Conservation (phyloP, 768 basidiomycete genomes). For the Terana coerulea region DNA sequence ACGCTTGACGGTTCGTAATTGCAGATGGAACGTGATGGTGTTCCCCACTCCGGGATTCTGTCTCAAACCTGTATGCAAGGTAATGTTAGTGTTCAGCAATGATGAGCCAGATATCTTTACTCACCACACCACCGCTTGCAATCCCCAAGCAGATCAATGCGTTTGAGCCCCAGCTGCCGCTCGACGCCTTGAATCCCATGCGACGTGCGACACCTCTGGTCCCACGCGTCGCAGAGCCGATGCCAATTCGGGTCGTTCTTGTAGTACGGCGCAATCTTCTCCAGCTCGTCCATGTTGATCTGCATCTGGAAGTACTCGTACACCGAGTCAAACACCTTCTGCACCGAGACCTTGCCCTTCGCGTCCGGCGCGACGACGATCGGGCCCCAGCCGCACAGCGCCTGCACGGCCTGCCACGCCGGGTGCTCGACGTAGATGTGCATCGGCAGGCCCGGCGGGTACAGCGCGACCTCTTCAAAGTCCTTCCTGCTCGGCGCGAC, state of each 20-base stretch:
- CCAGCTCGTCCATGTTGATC: not conserved
- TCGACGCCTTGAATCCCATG: not conserved
- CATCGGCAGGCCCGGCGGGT: not conserved
- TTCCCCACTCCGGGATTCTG: no score
- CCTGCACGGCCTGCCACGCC: not conserved
- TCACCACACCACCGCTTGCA: slow-evolving; percentile 5
- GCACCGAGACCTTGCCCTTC: not conserved
- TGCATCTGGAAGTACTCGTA: not conserved
- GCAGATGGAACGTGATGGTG: no score
- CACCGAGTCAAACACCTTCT: not conserved
- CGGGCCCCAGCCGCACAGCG: not conserved
- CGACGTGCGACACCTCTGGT: not conserved
- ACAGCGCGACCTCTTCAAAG: not conserved
- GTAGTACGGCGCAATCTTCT: not conserved
- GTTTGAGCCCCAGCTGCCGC: not conserved
- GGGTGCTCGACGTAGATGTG: not conserved
- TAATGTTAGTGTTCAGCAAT: not conserved
- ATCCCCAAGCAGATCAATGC: slow-evolving; percentile 1
- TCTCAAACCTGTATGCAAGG: not conserved
- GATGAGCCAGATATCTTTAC: not conserved
- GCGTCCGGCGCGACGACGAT: not conserved
- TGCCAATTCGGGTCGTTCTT: not conserved
- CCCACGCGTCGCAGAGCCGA: not conserved
- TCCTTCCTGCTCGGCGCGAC: not conserved
- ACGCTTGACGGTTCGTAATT: no score